Evolutionary conservation across 2,329 filamentous ascomycete genomes (phyloP).

Genomic region (Bipolaris sorokiniana): DNA sequence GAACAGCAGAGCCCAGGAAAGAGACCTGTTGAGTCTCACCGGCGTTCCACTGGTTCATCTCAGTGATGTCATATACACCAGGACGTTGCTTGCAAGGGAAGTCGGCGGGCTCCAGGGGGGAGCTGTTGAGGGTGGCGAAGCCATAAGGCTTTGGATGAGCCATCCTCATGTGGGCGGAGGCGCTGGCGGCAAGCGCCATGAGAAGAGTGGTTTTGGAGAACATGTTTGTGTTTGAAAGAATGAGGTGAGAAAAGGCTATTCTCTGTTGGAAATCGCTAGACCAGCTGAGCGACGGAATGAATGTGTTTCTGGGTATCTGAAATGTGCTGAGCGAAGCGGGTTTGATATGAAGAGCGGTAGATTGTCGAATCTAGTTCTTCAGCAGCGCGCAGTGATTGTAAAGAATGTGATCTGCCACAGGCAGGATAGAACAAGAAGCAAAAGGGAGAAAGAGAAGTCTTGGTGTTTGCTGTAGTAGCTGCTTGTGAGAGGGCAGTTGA

Average conservation of each 20-base stretch:
- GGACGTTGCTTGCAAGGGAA: conserved; percentile 81
- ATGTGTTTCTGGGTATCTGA: conserved; percentile 21
- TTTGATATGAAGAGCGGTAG: conserved; percentile 9
- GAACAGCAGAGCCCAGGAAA: conserved; percentile 64
- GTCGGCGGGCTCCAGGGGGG: conserved; percentile 67
- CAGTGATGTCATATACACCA: conserved; percentile 59
- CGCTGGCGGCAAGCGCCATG: conserved; percentile 62
- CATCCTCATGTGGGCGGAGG: conserved; percentile 80
- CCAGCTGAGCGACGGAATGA: conserved; percentile 46
- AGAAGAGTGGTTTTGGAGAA: conserved; percentile 61
- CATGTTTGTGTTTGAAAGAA: conserved; percentile 48
- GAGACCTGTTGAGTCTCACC: conserved; percentile 57
- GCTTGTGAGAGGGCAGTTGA: conserved; percentile 31
- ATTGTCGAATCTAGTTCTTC: conserved; percentile 34
- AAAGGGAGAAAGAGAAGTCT: conserved; percentile 29
- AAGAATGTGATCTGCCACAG: conserved; percentile 48
- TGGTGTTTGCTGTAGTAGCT: conserved; percentile 32
- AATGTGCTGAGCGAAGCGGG: conserved; percentile 10
- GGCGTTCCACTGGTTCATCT: conserved; percentile 61
- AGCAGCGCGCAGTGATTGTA: conserved; percentile 26
- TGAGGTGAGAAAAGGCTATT: conserved; percentile 25
- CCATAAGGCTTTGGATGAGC: conserved; percentile 68
- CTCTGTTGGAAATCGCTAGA: conserved; percentile 43
- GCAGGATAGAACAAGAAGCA: conserved; percentile 35
- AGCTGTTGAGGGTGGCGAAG: conserved; percentile 60